phyloP scores from a whole-genome alignment of 305 asterid species.

The Fraxinus greggii region DNA sequence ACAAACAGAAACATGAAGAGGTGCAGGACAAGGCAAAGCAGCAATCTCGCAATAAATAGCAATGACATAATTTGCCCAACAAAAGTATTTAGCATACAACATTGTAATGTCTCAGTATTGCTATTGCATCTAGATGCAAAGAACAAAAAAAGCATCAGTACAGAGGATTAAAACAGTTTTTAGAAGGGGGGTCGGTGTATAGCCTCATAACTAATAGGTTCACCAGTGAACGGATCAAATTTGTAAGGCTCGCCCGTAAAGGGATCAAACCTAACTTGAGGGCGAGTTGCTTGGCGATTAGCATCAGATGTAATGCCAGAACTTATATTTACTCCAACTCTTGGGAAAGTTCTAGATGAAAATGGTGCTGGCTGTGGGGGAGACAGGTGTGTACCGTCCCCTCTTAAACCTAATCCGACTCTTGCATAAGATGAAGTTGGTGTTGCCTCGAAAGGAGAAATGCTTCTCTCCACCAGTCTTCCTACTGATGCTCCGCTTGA shows the following conservation, averaged over 20 bases:
- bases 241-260: conserved; percentile 87
- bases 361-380: conserved; percentile 35
- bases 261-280: conserved; percentile 81
- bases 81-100: background rate
- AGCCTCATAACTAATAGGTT: conserved; percentile 57
- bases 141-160: background rate
- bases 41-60: background rate
- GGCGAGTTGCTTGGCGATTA: conserved; percentile 42
- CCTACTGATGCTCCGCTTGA: conserved; percentile 16
- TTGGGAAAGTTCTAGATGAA: conserved; percentile 35
- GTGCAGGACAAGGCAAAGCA: background rate
- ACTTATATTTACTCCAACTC: conserved; percentile 27
- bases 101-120: background rate
- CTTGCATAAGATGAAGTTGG: conserved; percentile 34
- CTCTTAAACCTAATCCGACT: conserved; percentile 24
- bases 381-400: conserved; percentile 25
- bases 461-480: conserved; percentile 14
- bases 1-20: background rate
- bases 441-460: conserved; percentile 20
- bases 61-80: background rate
- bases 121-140: background rate
- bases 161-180: background rate
- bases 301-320: conserved; percentile 22
- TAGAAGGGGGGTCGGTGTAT: background rate
- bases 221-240: conserved; percentile 93